A percentile compares a stretch with the other conserved stretches of the same genome.
Conservation (phyloP, 2,329 filamentous ascomycete species). For the Cladophialophora immunda region DNA sequence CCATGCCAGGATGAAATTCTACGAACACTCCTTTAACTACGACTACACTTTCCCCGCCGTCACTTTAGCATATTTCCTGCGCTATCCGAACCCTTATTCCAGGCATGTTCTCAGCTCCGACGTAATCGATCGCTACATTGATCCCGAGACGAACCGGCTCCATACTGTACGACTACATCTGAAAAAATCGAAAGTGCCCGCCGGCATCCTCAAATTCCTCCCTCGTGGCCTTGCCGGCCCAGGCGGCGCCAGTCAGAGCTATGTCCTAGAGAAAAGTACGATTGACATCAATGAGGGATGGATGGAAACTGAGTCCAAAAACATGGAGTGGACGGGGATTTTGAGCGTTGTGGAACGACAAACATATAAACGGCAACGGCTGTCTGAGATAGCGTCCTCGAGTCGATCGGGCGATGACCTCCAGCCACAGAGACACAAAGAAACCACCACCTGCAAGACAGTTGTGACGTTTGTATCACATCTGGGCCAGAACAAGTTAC, state of each 20-base stretch:
- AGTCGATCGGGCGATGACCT: conserved; percentile 15
- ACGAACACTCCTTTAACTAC: conserved; percentile 66
- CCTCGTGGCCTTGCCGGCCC: conserved; percentile 67
- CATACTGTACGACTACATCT: conserved; percentile 69
- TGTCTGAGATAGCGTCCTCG: conserved; percentile 19
- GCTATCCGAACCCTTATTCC: conserved; percentile 73
- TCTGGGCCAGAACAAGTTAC: conserved; percentile 65
- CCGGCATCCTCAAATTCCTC: conserved; percentile 67
- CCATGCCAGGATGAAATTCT: conserved; percentile 58
- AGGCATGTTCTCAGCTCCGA: conserved; percentile 72
- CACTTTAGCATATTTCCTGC: conserved; percentile 73
- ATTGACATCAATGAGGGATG: conserved; percentile 70
- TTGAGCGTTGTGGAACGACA: conserved; percentile 70
- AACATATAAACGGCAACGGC: conserved; percentile 59
- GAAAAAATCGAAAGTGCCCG: conserved; percentile 69
- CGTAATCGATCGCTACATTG: conserved; percentile 70
- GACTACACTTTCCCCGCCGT: conserved; percentile 72
- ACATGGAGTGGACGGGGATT: conserved; percentile 73
- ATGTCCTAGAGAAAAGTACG: conserved; percentile 69
- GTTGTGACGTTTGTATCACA: conserved; percentile 69
- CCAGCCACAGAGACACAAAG: conserved; percentile 38
- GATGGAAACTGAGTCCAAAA: conserved; percentile 72
- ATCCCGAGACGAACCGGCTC: conserved; percentile 66
- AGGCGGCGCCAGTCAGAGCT: conserved; percentile 67
- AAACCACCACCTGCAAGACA: conserved; percentile 66